Conservation (phyloP, 1,139 yeast species). For the Candida sp. region DNA sequence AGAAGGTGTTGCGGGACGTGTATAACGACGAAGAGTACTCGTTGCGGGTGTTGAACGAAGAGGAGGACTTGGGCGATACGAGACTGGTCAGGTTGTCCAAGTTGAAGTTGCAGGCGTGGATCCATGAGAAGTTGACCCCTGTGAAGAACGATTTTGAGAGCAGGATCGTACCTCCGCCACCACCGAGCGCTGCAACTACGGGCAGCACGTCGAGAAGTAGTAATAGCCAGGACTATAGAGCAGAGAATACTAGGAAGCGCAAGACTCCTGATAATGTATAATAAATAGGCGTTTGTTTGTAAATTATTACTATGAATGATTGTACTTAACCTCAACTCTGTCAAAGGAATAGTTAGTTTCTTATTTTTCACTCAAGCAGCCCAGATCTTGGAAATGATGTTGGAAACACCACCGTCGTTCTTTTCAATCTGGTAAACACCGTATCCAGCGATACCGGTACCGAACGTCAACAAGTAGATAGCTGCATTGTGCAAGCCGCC, state of each 20-base stretch:
- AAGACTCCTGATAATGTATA: conserved; percentile 14
- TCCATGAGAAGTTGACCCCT: conserved; percentile 16
- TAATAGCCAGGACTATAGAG: not conserved
- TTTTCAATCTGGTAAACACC: conserved; percentile 87
- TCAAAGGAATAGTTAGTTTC: not conserved
- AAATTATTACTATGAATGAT: not conserved
- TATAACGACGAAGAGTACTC: conserved; percentile 25
- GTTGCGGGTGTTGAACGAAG: conserved; percentile 24
- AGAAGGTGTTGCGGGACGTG: conserved; percentile 31
- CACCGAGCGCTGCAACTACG: not conserved
- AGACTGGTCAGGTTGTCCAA: conserved; percentile 22
- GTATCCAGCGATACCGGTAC: conserved; percentile 73
- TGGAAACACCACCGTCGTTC: conserved; percentile 49
- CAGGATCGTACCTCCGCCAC: not conserved
- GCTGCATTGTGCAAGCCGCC: conserved; percentile 73
- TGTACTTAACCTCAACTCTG: not conserved
- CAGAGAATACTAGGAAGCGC: conserved; percentile 11
- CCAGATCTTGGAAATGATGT: conserved; percentile 41
- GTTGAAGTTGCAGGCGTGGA: conserved; percentile 24
- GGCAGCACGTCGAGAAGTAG: not conserved
- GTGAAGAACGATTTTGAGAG: conserved; percentile 9
- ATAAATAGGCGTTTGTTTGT: conserved; percentile 3
- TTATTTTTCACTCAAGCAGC: conserved; percentile 29
- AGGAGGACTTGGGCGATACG: conserved; percentile 21
- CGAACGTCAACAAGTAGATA: conserved; percentile 65